Evolutionary conservation across 495 filamentous ascomycete genomes (phyloP).

Genomic region (Copromyces sp.): DNA sequence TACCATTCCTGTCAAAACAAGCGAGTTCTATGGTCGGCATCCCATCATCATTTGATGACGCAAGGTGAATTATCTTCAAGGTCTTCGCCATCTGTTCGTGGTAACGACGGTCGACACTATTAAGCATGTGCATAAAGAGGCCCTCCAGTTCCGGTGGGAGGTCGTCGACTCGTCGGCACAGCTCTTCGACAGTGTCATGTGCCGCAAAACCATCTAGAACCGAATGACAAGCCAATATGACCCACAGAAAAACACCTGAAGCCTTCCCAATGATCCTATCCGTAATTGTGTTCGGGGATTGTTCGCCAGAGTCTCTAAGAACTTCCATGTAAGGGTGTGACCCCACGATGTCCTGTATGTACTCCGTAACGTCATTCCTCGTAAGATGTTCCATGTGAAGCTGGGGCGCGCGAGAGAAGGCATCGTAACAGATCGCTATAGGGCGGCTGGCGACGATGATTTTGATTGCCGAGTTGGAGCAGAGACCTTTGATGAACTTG

Average conservation of each 20-base stretch:
- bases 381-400: background rate
- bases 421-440: background rate
- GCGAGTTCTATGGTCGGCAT: background rate
- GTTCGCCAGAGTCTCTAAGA: background rate
- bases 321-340: background rate
- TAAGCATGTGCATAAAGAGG: slow-evolving; percentile 20
- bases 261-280: slow-evolving; percentile 15
- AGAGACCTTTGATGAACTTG: background rate
- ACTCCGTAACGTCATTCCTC: background rate
- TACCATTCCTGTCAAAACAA: background rate
- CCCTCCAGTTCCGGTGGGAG: slow-evolving; percentile 19
- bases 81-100: slow-evolving; percentile 1
- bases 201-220: slow-evolving; percentile 9
- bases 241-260: slow-evolving; percentile 31
- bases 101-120: slow-evolving; percentile 1
- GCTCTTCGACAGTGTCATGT: slow-evolving; percentile 9
- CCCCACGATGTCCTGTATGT: background rate
- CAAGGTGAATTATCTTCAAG: background rate
- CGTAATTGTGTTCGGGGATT: background rate
- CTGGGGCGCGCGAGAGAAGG: background rate
- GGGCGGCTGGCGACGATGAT: background rate
- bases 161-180: slow-evolving; percentile 12
- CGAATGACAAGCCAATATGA: slow-evolving; percentile 18
- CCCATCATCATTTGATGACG: too few species aligned
- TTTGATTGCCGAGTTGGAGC: background rate